Conservation (phyloP, 1,284 basidiomycete species). For the Apiotrichum siamense region DNA sequence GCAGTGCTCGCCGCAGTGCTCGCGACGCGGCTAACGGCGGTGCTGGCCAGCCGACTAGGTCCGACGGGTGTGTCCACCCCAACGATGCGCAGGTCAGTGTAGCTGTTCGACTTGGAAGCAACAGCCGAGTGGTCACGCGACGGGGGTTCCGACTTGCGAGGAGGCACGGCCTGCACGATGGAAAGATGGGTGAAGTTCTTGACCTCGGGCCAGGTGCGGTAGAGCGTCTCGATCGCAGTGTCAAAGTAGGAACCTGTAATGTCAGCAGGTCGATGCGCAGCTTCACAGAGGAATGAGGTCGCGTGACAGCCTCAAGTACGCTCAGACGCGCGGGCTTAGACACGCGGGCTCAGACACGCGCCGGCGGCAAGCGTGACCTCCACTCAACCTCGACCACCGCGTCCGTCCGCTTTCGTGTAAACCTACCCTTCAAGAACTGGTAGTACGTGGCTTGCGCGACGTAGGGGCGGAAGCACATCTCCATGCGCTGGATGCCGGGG, state of each 20-base stretch:
- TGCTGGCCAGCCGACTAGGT: not conserved
- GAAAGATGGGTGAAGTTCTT: slow-evolving; percentile 49
- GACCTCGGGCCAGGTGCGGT: slow-evolving; percentile 35
- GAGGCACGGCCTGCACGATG: slow-evolving; percentile 47
- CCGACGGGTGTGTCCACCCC: not conserved
- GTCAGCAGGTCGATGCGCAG: slow-evolving; percentile 1
- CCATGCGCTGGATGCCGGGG: slow-evolving; percentile 33
- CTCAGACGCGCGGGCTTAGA: not conserved
- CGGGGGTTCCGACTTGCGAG: slow-evolving; percentile 38
- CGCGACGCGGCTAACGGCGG: not conserved
- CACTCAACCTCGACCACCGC: not conserved
- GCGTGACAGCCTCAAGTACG: not conserved
- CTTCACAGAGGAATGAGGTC: not conserved
- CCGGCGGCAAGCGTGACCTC: not conserved
- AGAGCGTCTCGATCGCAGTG: slow-evolving; percentile 44
- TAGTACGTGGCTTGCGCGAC: slow-evolving; percentile 47
- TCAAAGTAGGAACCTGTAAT: slow-evolving; percentile 47
- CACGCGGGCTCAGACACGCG: not conserved
- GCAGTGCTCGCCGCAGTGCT: not conserved
- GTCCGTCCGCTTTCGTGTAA: not conserved
- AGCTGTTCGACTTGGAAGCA: slow-evolving; percentile 6
- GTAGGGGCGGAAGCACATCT: slow-evolving; percentile 47
- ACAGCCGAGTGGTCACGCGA: slow-evolving; percentile 19
- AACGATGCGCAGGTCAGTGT: slow-evolving; percentile 13
- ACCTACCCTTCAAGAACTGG: slow-evolving; percentile 45